Conservation (phyloP, 2,329 filamentous ascomycete species). For the Neonectria ditissima region DNA sequence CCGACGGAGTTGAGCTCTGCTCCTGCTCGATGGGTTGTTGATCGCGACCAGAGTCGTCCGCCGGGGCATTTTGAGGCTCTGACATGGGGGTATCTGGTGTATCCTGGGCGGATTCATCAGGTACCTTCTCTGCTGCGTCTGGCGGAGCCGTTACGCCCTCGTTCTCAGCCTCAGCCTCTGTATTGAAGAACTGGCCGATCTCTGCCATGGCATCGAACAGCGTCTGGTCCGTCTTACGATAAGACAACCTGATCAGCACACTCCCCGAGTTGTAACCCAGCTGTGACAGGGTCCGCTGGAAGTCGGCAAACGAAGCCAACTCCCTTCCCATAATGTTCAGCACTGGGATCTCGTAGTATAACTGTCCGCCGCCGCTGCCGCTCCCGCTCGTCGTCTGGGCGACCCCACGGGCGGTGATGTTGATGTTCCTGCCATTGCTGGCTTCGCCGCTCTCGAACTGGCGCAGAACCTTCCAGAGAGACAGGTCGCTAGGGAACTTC, state of each 20-base stretch:
- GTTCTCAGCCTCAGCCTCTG: slow-evolving; percentile 48
- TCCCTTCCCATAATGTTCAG: slow-evolving; percentile 87
- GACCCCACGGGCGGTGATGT: slow-evolving; percentile 87
- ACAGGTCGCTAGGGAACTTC: slow-evolving; percentile 89
- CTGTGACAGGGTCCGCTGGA: slow-evolving; percentile 90
- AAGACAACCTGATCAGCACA: slow-evolving; percentile 81
- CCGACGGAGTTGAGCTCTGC: slow-evolving; percentile 18
- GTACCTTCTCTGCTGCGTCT: slow-evolving; percentile 26
- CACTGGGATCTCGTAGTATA: slow-evolving; percentile 90
- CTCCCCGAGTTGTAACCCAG: slow-evolving; percentile 89
- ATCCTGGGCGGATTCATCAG: slow-evolving; percentile 24
- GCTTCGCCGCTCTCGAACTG: slow-evolving; percentile 85
- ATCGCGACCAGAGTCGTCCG: slow-evolving; percentile 11
- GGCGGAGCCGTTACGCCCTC: slow-evolving; percentile 16
- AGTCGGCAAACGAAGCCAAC: slow-evolving; percentile 79
- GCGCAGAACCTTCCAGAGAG: slow-evolving; percentile 88
- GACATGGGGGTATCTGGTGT: slow-evolving; percentile 40
- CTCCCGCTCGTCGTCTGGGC: slow-evolving; percentile 69
- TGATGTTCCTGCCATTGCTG: slow-evolving; percentile 71
- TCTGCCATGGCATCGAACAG: slow-evolving; percentile 87
- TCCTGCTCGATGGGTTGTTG: slow-evolving; percentile 18
- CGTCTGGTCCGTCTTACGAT: slow-evolving; percentile 80
- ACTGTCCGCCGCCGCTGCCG: slow-evolving; percentile 73
- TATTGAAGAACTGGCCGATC: slow-evolving; percentile 80
- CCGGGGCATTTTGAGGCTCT: slow-evolving; percentile 29